These are phyloP conservation scores for Paraphoma sp. DNA, from an alignment of 2,329 filamentous ascomycete species.

Conservation along the genomic window DNA sequence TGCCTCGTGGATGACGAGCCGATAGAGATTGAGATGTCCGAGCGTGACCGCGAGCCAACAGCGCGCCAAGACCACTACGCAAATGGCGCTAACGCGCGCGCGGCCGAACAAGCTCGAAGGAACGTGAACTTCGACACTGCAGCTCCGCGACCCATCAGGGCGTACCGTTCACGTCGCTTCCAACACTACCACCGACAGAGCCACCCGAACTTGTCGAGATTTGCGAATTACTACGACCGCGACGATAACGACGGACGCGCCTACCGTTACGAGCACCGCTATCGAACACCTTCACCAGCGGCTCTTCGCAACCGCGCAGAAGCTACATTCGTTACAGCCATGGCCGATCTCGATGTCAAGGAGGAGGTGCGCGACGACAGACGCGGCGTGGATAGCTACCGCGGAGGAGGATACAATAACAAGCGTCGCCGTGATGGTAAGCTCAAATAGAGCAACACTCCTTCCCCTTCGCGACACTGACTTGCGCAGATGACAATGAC, in stretches of 20 bases:
- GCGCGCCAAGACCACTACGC: slow-evolving; percentile 14
- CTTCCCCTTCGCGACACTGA: slow-evolving; percentile 5
- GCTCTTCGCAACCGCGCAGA: slow-evolving; percentile 16
- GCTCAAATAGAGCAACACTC: slow-evolving; percentile 2
- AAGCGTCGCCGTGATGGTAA: slow-evolving; percentile 44
- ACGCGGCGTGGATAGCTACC: slow-evolving; percentile 32
- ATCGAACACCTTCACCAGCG: slow-evolving; percentile 12
- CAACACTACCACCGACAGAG: background rate
- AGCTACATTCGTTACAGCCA: slow-evolving; percentile 19
- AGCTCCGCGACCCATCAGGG: slow-evolving; percentile 20
- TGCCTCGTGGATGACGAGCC: slow-evolving; percentile 1
- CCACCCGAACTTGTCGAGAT: background rate
- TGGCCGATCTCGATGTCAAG: slow-evolving; percentile 39
- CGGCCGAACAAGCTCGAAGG: slow-evolving; percentile 5
- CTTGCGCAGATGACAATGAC: slow-evolving; percentile 35
- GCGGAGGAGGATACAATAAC: slow-evolving; percentile 31
- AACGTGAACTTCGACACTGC: slow-evolving; percentile 22
- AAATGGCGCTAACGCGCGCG: slow-evolving; percentile 17
- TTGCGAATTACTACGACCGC: slow-evolving; percentile 5
- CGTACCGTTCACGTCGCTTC: background rate
- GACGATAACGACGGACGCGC: slow-evolving; percentile 8
- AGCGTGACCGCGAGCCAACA: background rate
- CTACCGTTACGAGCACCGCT: slow-evolving; percentile 8
- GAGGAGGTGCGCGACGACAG: slow-evolving; percentile 37
- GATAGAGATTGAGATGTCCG: slow-evolving; percentile 2